Conservation (phyloP, 2,329 filamentous ascomycete species). For the Gliomastix tumulicola region DNA sequence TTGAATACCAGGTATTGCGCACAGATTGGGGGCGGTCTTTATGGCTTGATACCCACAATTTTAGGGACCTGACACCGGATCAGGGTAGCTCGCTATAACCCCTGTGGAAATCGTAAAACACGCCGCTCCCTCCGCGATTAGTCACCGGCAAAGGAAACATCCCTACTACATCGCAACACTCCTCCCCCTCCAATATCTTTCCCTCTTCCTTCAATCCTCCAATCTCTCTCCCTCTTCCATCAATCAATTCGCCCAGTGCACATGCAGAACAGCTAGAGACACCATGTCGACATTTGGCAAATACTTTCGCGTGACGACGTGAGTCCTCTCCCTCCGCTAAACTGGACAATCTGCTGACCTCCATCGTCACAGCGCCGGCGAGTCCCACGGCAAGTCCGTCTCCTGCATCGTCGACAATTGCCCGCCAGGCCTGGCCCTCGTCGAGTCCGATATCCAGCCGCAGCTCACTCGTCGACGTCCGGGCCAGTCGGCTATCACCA, state of each 20-base stretch:
- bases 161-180: background rate
- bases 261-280: background rate
- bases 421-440: slow-evolving; percentile 80
- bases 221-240: background rate
- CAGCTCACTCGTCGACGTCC: slow-evolving; percentile 88
- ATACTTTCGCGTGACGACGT: slow-evolving; percentile 78
- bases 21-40: background rate
- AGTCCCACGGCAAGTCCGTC: slow-evolving; percentile 84
- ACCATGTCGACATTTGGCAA: slow-evolving; percentile 83
- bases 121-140: background rate
- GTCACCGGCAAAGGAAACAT: background rate
- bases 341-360: background rate
- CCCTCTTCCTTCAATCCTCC: background rate
- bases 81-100: background rate
- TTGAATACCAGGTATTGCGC: background rate
- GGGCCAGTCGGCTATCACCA: slow-evolving; percentile 84
- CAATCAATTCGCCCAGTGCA: background rate
- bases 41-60: background rate
- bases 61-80: background rate
- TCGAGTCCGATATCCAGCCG: slow-evolving; percentile 83
- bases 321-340: slow-evolving; percentile 23
- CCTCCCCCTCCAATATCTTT: background rate
- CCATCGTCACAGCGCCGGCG: slow-evolving; percentile 31
- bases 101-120: background rate
- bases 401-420: slow-evolving; percentile 92